Base-by-base conservation (phyloP, 176 grass and related monocot species). In the Pharus latifolius region DNA sequence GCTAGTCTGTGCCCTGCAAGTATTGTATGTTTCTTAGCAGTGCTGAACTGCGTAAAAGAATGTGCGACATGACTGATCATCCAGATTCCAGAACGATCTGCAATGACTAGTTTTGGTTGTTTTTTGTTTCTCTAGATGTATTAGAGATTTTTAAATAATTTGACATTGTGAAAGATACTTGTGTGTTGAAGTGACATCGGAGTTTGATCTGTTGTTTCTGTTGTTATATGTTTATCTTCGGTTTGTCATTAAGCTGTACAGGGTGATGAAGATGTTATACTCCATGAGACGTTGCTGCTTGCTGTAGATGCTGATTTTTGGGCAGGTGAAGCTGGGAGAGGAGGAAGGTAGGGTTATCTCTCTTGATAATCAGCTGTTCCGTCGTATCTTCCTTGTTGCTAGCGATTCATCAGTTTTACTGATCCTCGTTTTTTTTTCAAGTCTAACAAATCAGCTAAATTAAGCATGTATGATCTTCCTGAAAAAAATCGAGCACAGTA, bases 141-240 rank as follows among this genome's bases (percentile, higher is more conserved):
- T 57, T 76, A 31, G 48, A 52, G 31, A 45, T 32, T 30, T 31
- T 35, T 38, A 9, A 86, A 86, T 76, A 76, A 65, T 71, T 23
- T 17, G 44, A 61, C 52, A 25, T 54, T 19, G 57, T 7, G 1
- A 18, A 7, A 60, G 11, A 10, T 18, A 34, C 25, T 33, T 14
- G 35, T 72, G 12, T 66, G 37, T 71, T 31, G 40, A 38, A n/a
- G 10, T 52, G 44, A 57, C 52, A 10, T 37, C 31, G 26, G 24
- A 31, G 28, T 43, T 43, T 70, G 29, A 13, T 56, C 42, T 37
- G 20, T 9, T 25, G 10, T 26, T 3, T 17, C 41, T 28, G 29
- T 16, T 48, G 10, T 48, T 25, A 2, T 2, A 10, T 32, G 3
- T 56, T 23, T 13, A n/a, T n/a, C 10, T 26, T 41, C 60, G 5